phyloP scores from a whole-genome alignment of 805 yeast species.

The Starmerella etchellsii region DNA sequence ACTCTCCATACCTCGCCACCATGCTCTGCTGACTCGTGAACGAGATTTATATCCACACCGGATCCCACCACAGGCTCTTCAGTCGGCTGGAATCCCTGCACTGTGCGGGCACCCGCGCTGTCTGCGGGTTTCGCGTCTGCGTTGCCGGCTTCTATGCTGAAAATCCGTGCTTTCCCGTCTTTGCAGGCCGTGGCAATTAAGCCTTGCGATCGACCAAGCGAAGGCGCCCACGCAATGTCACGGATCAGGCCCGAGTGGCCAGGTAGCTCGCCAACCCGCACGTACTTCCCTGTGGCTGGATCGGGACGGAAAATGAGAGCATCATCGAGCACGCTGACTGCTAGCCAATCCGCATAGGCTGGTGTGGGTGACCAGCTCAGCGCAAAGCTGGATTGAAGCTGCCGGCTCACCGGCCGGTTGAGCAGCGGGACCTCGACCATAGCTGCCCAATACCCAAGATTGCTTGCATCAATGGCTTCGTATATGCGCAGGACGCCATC shows the following conservation, averaged over 20 bases:
- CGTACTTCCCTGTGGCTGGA: constrained; percentile 35
- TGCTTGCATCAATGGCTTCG: constrained; percentile 84
- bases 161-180: constrained; percentile 83
- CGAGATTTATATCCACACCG: constrained; percentile 37
- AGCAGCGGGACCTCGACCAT: constrained; percentile 53
- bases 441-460: constrained; percentile 67
- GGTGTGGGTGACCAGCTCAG: constrained; percentile 85
- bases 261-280: constrained; percentile 46
- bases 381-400: constrained; percentile 73
- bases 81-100: constrained; percentile 8
- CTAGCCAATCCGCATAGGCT: constrained; percentile 66
- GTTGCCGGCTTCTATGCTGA: constrained; percentile 37
- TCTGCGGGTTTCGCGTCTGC: background rate
- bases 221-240: constrained; percentile 91
- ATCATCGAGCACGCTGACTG: constrained; percentile 75
- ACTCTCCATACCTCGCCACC: constrained; percentile 92
- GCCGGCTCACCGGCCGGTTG: constrained; percentile 60
- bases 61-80: background rate
- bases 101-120: background rate
- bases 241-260: constrained; percentile 81
- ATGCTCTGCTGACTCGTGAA: constrained; percentile 64
- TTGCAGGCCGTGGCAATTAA: constrained; percentile 90
- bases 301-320: constrained; percentile 52
- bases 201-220: constrained; percentile 82
- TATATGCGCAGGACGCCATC: constrained; percentile 79